phyloP scores from a whole-genome alignment of 2,329 filamentous ascomycete genomes.

The Fusarium sterilihyphosum region DNA sequence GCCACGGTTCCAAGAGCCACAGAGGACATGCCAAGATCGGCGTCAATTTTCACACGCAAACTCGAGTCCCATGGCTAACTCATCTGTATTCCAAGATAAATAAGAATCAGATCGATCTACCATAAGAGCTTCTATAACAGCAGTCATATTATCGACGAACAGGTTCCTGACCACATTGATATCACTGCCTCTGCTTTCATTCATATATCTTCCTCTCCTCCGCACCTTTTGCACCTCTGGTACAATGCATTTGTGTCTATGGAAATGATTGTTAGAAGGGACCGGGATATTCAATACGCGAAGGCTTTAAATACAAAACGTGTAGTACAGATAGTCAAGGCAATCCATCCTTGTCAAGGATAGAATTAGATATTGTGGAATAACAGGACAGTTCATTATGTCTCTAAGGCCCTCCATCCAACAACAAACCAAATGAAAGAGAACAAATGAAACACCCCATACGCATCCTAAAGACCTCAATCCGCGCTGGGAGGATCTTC shows the following conservation, averaged over 20 bases:
- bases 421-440: too few species aligned
- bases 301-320: background rate
- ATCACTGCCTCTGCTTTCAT: background rate
- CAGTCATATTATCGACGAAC: background rate
- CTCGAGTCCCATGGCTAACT: background rate
- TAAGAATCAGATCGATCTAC: background rate
- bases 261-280: too few species aligned
- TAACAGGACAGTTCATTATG: background rate
- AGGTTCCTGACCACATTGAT: background rate
- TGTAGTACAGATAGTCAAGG: background rate
- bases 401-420: rapidly evolving
- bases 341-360: background rate
- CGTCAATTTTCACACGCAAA: too few species aligned
- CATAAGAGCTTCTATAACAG: background rate
- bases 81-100: background rate
- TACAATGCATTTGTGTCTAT: background rate
- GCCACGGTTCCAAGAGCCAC: background rate
- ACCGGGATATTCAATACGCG: too few species aligned
- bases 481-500: too few species aligned
- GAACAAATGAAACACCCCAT: too few species aligned
- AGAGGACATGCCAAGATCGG: too few species aligned
- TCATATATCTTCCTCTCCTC: background rate
- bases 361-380: background rate
- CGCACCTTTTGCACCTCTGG: background rate
- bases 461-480: too few species aligned